phyloP scores from a whole-genome alignment of 495 filamentous ascomycete species.

The Aspergillus egyptiacus region DNA sequence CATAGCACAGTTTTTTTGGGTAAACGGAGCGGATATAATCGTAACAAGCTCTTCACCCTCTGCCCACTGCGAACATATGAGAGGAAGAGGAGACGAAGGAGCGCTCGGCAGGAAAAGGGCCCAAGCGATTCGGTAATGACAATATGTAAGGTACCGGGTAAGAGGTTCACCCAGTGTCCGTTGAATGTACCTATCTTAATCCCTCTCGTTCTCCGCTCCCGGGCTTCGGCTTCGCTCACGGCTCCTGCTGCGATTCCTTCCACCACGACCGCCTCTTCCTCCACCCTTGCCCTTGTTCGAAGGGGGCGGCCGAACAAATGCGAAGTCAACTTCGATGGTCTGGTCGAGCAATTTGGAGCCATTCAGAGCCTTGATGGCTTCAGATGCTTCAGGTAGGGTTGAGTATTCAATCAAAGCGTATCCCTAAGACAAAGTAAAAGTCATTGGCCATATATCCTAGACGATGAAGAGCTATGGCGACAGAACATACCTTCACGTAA shows the following conservation, averaged over 20 bases:
- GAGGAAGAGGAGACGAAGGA: background rate
- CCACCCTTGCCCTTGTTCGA: conserved; percentile 53
- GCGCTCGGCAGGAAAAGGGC: background rate
- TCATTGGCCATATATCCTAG: conserved; percentile 10
- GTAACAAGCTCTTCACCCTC: background rate
- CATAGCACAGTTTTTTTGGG: background rate
- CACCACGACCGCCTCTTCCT: conserved; percentile 42
- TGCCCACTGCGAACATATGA: background rate
- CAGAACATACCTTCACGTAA: conserved; percentile 81
- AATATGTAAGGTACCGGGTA: conserved; percentile 3
- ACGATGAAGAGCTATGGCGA: background rate
- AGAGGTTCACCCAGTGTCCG: background rate
- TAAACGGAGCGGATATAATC: background rate
- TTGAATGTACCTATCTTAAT: conserved; percentile 22
- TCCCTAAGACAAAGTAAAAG: conserved; percentile 48
- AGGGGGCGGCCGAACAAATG: conserved; percentile 91
- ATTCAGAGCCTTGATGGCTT: conserved; percentile 80
- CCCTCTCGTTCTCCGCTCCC: conserved; percentile 33
- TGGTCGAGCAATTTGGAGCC: conserved; percentile 83
- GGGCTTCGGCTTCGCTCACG: conserved; percentile 58
- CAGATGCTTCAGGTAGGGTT: conserved; percentile 76
- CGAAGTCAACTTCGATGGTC: conserved; percentile 88
- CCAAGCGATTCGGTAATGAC: background rate
- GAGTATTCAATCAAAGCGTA: conserved; percentile 93
- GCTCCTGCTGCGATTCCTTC: conserved; percentile 48